Evolutionary conservation across 805 yeast species (phyloP).

Genomic region (Starmerella tilneyi): DNA sequence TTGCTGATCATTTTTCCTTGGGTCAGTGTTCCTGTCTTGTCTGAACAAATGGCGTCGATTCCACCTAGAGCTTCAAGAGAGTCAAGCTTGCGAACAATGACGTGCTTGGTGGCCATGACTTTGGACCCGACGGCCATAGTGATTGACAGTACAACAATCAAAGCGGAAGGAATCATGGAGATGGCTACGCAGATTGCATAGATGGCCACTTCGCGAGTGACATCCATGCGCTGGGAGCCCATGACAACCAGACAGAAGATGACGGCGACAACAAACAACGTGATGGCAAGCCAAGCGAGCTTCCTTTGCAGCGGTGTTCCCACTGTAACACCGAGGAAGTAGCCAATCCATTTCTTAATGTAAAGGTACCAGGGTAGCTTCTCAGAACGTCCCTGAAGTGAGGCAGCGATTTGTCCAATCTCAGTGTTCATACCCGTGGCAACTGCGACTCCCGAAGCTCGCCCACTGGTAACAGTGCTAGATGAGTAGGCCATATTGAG

Average conservation of each 20-base stretch:
- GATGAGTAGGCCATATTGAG: constrained; percentile 62
- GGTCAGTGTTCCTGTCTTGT: constrained; percentile 73
- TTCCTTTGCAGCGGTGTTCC: constrained; percentile 78
- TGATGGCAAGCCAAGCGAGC: constrained; percentile 65
- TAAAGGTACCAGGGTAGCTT: constrained; percentile 39
- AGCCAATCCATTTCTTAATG: constrained; percentile 47
- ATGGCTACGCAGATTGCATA: constrained; percentile 80
- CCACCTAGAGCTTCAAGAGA: constrained; percentile 72
- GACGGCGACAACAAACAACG: constrained; percentile 67
- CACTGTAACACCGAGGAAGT: constrained; percentile 59
- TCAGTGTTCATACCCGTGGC: constrained; percentile 63
- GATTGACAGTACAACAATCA: constrained; percentile 71
- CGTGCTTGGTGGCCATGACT: constrained; percentile 57
- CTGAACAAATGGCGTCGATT: constrained; percentile 70
- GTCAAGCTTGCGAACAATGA: constrained; percentile 65
- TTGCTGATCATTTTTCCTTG: constrained; percentile 72
- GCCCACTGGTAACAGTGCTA: constrained; percentile 60
- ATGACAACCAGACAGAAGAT: constrained; percentile 74
- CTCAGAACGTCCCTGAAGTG: constrained; percentile 39
- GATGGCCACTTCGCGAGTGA: constrained; percentile 71
- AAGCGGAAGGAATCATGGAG: constrained; percentile 73
- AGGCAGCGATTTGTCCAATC: constrained; percentile 62
- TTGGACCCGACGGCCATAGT: constrained; percentile 79
- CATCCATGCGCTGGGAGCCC: constrained; percentile 69
- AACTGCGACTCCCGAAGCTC: constrained; percentile 59